These are phyloP conservation scores for Euphrasia confusa DNA, from an alignment of 257 asterid genomes.

Conservation along the genomic window DNA sequence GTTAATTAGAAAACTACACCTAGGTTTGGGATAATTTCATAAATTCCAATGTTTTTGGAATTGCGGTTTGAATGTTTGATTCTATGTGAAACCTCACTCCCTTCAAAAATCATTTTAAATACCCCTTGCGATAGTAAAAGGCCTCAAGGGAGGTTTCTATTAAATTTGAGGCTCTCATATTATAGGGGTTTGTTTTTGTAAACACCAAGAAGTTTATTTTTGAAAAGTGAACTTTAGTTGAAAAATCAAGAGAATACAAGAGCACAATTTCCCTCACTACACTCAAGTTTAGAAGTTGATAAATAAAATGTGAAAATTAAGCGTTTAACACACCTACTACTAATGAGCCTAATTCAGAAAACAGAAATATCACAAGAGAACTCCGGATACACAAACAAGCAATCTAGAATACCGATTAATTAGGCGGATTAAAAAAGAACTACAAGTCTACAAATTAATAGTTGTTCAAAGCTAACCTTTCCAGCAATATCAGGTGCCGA, in stretches of 20 bases:
- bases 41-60: not conserved
- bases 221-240: not conserved
- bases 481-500: constrained; percentile 99
- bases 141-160: not conserved
- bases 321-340: not conserved
- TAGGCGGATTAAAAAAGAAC: not conserved
- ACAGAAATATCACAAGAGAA: constrained; percentile 4
- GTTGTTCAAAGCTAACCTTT: constrained; percentile 50
- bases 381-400: not conserved
- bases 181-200: no score
- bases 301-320: not conserved
- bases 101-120: not conserved
- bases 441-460: not conserved
- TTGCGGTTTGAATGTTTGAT: not conserved
- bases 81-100: not conserved
- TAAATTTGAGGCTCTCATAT: not conserved
- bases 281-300: not conserved
- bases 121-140: not conserved
- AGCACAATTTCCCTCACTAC: not conserved
- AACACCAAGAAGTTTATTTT: no score
- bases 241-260: constrained; percentile 9
- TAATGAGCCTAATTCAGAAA: constrained; percentile 5
- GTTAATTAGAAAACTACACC: not conserved
- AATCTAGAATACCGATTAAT: not conserved
- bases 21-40: not conserved